Evolutionary conservation across 805 yeast species (phyloP).

Genomic region (Teunomyces kruisii): DNA sequence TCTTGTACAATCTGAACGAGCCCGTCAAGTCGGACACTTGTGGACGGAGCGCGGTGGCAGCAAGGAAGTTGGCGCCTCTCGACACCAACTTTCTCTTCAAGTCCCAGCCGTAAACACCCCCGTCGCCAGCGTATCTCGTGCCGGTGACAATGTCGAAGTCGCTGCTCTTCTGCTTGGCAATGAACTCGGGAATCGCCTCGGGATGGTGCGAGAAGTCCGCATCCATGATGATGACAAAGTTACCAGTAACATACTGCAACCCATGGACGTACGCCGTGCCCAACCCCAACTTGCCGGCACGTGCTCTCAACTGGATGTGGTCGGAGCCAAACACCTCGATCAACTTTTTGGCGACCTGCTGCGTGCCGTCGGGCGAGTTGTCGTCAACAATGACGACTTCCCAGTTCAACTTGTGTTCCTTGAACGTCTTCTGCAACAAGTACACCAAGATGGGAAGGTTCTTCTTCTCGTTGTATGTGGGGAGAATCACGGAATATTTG

Average conservation of each 20-base stretch:
- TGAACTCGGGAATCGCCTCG: conserved; percentile 73
- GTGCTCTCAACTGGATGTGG: conserved; percentile 63
- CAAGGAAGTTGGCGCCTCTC: conserved; percentile 78
- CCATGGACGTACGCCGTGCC: conserved; percentile 85
- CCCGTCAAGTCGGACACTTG: conserved; percentile 75
- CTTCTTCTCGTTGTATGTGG: conserved; percentile 74
- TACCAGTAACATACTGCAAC: conserved; percentile 65
- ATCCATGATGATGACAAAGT: conserved; percentile 78
- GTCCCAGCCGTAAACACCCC: conserved; percentile 86
- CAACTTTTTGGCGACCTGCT: conserved; percentile 63
- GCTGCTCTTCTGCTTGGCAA: conserved; percentile 55
- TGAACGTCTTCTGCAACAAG: conserved; percentile 67
- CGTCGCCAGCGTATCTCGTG: conserved; percentile 76
- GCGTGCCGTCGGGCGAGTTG: conserved; percentile 81
- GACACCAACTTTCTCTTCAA: conserved; percentile 74
- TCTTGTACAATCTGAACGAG: conserved; percentile 72
- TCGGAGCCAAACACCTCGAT: conserved; percentile 57
- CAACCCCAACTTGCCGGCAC: conserved; percentile 75
- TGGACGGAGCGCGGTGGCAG: conserved; percentile 69
- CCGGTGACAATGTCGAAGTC: conserved; percentile 55
- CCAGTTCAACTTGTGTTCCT: conserved; percentile 60
- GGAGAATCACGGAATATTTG: conserved; percentile 73
- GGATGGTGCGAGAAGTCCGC: conserved; percentile 86
- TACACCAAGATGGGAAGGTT: conserved; percentile 65
- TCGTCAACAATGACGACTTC: conserved; percentile 78